Conservation (phyloP, 208 protist genomes). For the Novymonas esmeraldas region DNA sequence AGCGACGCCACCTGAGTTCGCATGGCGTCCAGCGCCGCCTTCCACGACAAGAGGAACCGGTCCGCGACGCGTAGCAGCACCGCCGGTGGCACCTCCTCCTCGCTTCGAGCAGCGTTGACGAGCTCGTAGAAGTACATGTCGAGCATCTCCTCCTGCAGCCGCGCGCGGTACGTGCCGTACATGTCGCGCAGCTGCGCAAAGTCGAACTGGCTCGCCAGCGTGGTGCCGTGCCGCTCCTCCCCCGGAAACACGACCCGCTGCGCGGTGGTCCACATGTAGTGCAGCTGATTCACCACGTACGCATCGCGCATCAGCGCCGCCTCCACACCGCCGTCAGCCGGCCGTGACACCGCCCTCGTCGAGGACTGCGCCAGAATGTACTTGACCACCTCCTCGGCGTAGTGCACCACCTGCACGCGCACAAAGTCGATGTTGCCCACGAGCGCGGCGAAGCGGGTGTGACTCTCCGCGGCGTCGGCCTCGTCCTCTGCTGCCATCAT, state of each 20-base stretch:
- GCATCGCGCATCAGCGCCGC: constrained; percentile 28
- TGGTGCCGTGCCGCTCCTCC: constrained; percentile 20
- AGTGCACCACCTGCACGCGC: constrained; percentile 64
- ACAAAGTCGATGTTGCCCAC: constrained; percentile 71
- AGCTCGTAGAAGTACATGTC: constrained; percentile 46
- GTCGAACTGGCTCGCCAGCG: constrained; percentile 39
- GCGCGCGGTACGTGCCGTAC: constrained; percentile 36
- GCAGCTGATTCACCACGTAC: constrained; percentile 27
- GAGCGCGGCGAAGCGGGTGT: constrained; percentile 60
- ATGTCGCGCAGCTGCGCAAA: constrained; percentile 39
- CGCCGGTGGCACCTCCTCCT: constrained; percentile 26
- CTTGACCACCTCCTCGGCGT: constrained; percentile 44
- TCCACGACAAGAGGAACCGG: constrained; percentile 67
- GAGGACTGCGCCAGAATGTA: constrained; percentile 28
- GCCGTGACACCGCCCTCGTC: constrained; percentile 5
- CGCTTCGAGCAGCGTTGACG: constrained; percentile 36
- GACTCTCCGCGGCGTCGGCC: constrained; percentile 60
- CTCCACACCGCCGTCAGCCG: not conserved
- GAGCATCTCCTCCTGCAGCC: constrained; percentile 51
- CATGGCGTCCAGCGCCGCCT: constrained; percentile 43
- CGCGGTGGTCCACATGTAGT: constrained; percentile 27
- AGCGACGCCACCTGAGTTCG: constrained; percentile 38
- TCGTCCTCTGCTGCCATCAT: constrained; percentile 61
- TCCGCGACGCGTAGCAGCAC: constrained; percentile 54
- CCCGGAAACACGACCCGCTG: constrained; percentile 25